Evolutionary conservation across 2,329 filamentous ascomycete genomes (phyloP), one percentile per base, ranked within the genome.

Genomic region (Neoarthrinium moseri): DNA sequence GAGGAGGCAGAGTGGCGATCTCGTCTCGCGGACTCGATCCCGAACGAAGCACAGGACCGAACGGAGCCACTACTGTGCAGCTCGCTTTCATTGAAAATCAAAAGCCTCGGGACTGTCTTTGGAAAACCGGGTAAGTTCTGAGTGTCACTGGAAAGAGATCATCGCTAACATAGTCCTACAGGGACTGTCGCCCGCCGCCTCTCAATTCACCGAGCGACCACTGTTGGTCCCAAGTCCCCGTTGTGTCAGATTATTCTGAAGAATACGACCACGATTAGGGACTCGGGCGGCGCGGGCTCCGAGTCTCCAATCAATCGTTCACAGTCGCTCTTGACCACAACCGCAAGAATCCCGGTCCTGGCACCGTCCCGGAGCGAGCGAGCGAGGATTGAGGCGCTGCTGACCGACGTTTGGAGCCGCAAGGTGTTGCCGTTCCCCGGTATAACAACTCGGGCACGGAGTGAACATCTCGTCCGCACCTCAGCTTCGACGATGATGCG

Each of bases 401-500:
- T 96, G 18, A 73, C 80, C 13, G 89, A 95, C 52, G 82, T 96
- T 2, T 96, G 91, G 86, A 95, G 87, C 12, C 83, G 84, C 41
- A 87, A 95, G 46, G 66, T 82, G 15, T 69, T 96, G 33, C 90
- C 91, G 1, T 94, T 87, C 60, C 90, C 91, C 13, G 90, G 90
- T 2, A 91, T 96, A 80, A 80, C 79, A 24, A 74, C 64, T 66
- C 65, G 83, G 69, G 64, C 81, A 63, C 65, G 82, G 70, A 69
- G 87, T 56, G 81, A 95, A 56, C 82, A 87, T 58, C 72, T 89
- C 4, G 84, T 94, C 37, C 78, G 87, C 41, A 81, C 81, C 32
- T 90, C 87, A n/a, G 88, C 91, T 11, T 90, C 89, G 27, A 88
- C 88, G 1, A 81, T 96, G 60, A 95, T 96, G 71, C 81, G 91